These are phyloP conservation scores for Metroxylon sagu DNA, from an alignment of 176 grass and related monocot genomes.

Conservation along the genomic window DNA sequence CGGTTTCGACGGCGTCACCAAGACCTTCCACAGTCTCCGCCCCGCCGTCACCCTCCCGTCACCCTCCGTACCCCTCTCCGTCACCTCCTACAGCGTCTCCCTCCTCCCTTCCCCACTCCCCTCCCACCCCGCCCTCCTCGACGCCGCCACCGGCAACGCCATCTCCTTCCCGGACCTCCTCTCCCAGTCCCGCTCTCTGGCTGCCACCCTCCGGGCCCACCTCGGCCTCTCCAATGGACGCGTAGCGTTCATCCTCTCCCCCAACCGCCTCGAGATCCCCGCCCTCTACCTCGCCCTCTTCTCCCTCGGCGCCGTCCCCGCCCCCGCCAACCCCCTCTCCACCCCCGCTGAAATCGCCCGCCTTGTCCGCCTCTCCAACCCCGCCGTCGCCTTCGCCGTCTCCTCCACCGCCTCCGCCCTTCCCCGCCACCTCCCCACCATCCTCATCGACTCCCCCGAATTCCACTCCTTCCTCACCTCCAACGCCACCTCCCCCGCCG, in stretches of 20 bases:
- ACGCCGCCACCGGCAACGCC: constrained; percentile 20
- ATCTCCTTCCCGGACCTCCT: constrained; percentile 19
- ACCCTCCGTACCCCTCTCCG: background rate
- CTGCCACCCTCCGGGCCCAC: constrained; percentile 10
- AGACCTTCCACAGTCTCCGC: constrained; percentile 16
- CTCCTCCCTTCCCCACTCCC: constrained; percentile 10
- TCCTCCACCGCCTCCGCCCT: background rate
- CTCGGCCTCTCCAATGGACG: background rate
- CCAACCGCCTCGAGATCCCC: background rate
- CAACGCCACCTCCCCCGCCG: background rate
- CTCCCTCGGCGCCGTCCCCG: constrained; percentile 1
- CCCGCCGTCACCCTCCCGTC: background rate
- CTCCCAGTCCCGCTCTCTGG: constrained; percentile 20
- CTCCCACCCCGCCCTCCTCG: constrained; percentile 14
- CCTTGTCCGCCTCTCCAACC: background rate
- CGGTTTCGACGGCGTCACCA: constrained; percentile 4
- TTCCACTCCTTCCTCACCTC: background rate
- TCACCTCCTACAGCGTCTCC: background rate
- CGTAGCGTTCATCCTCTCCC: constrained; percentile 9
- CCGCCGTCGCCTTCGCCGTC: background rate
- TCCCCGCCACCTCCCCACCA: background rate
- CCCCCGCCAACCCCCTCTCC: constrained; percentile 2
- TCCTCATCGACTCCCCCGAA: background rate
- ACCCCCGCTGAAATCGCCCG: background rate
- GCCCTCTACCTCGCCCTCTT: background rate